phyloP scores from a whole-genome alignment of 345 rosid genomes.

The Lepidium sativum region DNA sequence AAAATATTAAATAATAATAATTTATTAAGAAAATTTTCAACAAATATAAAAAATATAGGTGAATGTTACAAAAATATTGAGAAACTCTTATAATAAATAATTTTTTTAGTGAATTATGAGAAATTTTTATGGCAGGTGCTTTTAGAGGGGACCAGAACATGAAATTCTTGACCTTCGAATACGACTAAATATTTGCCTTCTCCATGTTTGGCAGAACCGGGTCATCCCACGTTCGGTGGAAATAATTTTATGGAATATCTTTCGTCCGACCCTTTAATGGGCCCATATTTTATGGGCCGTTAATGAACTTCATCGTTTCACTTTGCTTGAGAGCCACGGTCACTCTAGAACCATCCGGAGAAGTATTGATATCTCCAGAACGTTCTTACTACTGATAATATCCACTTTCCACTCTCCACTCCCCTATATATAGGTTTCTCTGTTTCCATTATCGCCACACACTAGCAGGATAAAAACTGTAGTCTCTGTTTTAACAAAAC shows the following conservation, averaged over 20 bases:
- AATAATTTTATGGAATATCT: not conserved
- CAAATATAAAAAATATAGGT: too few species aligned
- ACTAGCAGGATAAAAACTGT: not conserved
- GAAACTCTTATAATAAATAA: too few species aligned
- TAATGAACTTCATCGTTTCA: not conserved
- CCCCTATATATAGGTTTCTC: not conserved
- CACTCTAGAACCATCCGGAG: constrained; percentile 30
- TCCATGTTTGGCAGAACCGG: too few species aligned
- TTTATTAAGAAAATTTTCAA: too few species aligned
- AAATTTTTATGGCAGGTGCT: too few species aligned
- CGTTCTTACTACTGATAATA: constrained; percentile 8
- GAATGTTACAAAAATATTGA: too few species aligned
- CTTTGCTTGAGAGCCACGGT: constrained; percentile 1
- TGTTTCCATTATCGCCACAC: not conserved
- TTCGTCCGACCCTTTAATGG: not conserved
- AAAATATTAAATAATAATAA: too few species aligned
- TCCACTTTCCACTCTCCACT: not conserved
- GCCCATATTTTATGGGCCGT: constrained; percentile 3
- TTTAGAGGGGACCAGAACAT: too few species aligned
- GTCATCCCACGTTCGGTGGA: constrained; percentile 12
- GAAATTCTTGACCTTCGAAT: too few species aligned
- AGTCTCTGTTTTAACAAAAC: not conserved
- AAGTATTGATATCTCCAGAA: constrained; percentile 19
- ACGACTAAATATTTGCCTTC: too few species aligned
- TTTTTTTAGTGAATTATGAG: too few species aligned